Conservation (phyloP, 352 stramenopile genomes). For the Phytopythium sindhum region DNA sequence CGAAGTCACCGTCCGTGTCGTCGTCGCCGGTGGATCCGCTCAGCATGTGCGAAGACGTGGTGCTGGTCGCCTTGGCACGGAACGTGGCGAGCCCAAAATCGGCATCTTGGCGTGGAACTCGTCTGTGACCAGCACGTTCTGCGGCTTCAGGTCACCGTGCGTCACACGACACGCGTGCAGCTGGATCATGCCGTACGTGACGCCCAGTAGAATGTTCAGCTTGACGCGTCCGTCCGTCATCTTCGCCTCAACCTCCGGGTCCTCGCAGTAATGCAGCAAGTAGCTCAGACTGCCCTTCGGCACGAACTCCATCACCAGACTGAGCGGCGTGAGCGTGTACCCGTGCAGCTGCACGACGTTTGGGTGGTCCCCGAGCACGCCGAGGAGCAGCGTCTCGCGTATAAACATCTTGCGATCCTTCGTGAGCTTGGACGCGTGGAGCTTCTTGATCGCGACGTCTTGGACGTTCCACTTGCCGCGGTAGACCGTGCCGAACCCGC, state of each 20-base stretch:
- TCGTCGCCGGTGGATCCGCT: slow-evolving; percentile 7
- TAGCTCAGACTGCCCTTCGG: slow-evolving; percentile 26
- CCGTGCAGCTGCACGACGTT: slow-evolving; percentile 34
- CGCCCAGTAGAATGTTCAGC: slow-evolving; percentile 27
- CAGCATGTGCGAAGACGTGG: slow-evolving; percentile 30
- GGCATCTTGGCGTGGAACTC: slow-evolving; percentile 77
- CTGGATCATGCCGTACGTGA: slow-evolving; percentile 30
- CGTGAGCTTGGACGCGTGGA: slow-evolving; percentile 25
- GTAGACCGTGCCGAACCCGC: slow-evolving; percentile 28
- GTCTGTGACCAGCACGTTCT: slow-evolving; percentile 67
- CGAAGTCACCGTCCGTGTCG: slow-evolving; percentile 20
- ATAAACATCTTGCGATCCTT: slow-evolving; percentile 34
- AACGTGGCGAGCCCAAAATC: slow-evolving; percentile 61
- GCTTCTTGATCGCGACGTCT: slow-evolving; percentile 34
- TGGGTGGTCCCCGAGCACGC: slow-evolving; percentile 29
- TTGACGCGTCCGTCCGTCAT: slow-evolving; percentile 41
- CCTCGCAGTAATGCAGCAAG: slow-evolving; percentile 31
- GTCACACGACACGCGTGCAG: slow-evolving; percentile 39
- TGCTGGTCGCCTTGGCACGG: slow-evolving; percentile 21
- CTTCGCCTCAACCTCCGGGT: slow-evolving; percentile 24
- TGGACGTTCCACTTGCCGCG: slow-evolving; percentile 16
- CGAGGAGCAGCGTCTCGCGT: slow-evolving; percentile 28
- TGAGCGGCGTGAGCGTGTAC: slow-evolving; percentile 25
- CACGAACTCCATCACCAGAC: slow-evolving; percentile 37
- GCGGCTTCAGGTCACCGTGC: slow-evolving; percentile 60